Conservation (phyloP, 208 protist genomes). For the Plasmodiophora brassicae region DNA sequence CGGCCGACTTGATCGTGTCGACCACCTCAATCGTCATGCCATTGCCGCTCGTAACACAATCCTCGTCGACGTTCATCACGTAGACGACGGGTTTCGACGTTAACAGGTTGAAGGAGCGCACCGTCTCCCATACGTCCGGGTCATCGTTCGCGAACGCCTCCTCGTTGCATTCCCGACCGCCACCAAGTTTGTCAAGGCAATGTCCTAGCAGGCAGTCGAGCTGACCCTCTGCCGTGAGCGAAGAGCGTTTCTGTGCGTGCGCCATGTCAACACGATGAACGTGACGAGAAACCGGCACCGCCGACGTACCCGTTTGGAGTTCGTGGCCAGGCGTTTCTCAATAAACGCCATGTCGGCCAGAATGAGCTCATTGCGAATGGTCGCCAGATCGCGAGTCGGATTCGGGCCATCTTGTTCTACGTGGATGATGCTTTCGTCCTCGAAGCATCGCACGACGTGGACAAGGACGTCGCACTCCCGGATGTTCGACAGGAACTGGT, state of each 20-base stretch:
- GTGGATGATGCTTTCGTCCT: slow-evolving; percentile 42
- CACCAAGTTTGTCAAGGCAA: too few species aligned
- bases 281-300: too few species aligned
- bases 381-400: slow-evolving; percentile 51
- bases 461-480: slow-evolving; percentile 48
- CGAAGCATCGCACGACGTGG: slow-evolving; percentile 50
- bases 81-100: slow-evolving; percentile 41
- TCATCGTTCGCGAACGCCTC: too few species aligned
- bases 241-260: too few species aligned
- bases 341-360: slow-evolving; percentile 35
- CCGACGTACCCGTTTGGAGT: background rate
- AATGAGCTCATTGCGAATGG: slow-evolving; percentile 47
- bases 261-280: too few species aligned
- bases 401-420: slow-evolving; percentile 50
- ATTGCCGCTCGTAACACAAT: background rate
- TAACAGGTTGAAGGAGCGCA: background rate
- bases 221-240: too few species aligned
- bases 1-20: background rate
- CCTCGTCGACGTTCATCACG: slow-evolving; percentile 28
- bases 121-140: background rate
- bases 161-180: too few species aligned
- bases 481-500: slow-evolving; percentile 53
- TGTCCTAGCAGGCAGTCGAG: too few species aligned
- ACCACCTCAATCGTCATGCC: background rate
- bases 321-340: background rate